These are phyloP conservation scores for Carallia brachiata DNA, from an alignment of 345 rosid genomes.

Conservation along the genomic window DNA sequence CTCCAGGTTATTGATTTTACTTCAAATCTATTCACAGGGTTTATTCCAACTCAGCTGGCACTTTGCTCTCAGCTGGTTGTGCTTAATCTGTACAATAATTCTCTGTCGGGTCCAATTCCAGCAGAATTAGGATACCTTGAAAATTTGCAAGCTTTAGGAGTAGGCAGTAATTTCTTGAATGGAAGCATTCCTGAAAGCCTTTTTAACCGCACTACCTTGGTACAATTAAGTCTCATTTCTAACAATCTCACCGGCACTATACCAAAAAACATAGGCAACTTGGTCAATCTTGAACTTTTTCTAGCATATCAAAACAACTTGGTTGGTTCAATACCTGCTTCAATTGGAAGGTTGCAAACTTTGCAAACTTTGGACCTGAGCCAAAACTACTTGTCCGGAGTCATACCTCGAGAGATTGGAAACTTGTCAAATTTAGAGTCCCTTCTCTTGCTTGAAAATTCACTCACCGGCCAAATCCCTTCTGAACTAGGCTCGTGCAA, in stretches of 20 bases:
- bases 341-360: conserved; percentile 49
- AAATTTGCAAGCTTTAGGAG: conserved; percentile 49
- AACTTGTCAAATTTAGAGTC: conserved; percentile 52
- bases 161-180: conserved; percentile 53
- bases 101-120: conserved; percentile 67
- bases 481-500: conserved; percentile 55
- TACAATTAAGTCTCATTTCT: conserved; percentile 32
- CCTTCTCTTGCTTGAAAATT: conserved; percentile 43
- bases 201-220: conserved; percentile 54
- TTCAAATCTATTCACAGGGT: conserved; percentile 52
- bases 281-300: conserved; percentile 54
- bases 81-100: conserved; percentile 48
- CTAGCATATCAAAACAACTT: conserved; percentile 43
- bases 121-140: conserved; percentile 51
- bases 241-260: conserved; percentile 68
- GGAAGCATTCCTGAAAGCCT: conserved; percentile 62
- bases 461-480: conserved; percentile 61
- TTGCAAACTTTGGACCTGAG: conserved; percentile 57
- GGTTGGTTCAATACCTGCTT: conserved; percentile 58
- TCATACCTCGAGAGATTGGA: conserved; percentile 63
- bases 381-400: conserved; percentile 55
- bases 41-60: conserved; percentile 64
- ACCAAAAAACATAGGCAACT: conserved; percentile 56
- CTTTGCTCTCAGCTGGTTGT: conserved; percentile 46
- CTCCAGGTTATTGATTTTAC: conserved; percentile 90